A percentile compares a stretch with the other conserved stretches of the same genome.
Evolutionary conservation across 768 basidiomycete species (phyloP).

Genomic region (Mycena capillaripes): DNA sequence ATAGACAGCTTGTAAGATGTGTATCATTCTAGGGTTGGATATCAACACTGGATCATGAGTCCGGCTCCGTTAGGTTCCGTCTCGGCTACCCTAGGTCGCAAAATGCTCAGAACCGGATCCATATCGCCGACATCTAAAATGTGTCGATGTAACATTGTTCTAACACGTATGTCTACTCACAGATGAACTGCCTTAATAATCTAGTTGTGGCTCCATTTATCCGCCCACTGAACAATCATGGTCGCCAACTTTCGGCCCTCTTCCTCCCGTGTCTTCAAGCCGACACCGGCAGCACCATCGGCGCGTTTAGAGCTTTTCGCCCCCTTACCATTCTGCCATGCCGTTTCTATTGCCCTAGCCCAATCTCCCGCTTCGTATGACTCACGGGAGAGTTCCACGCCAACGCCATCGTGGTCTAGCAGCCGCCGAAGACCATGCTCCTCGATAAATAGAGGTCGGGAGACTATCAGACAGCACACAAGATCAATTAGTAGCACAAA

Average conservation of each 20-base stretch:
- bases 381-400: conserved; percentile 74
- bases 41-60: neutral
- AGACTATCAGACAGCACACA: conserved; percentile 57
- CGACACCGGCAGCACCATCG: conserved; percentile 52
- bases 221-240: conserved; percentile 66
- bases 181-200: neutral
- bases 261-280: conserved; percentile 54
- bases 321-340: conserved; percentile 64
- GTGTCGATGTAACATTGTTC: neutral
- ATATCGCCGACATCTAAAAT: neutral
- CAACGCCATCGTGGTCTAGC: conserved; percentile 74
- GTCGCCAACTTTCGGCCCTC: conserved; percentile 63
- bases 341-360: conserved; percentile 70
- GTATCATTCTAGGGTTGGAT: neutral
- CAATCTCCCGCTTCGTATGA: conserved; percentile 83
- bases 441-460: conserved; percentile 85
- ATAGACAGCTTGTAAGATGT: neutral
- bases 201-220: conserved; percentile 40
- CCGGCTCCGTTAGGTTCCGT: neutral
- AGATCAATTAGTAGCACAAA: neutral
- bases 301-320: conserved; percentile 63
- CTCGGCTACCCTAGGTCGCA: neutral
- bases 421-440: conserved; percentile 81
- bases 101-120: neutral
- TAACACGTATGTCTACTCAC: neutral